Base-by-base conservation (phyloP, 2,329 filamentous ascomycete genomes). In the Monosporascus sp. region DNA sequence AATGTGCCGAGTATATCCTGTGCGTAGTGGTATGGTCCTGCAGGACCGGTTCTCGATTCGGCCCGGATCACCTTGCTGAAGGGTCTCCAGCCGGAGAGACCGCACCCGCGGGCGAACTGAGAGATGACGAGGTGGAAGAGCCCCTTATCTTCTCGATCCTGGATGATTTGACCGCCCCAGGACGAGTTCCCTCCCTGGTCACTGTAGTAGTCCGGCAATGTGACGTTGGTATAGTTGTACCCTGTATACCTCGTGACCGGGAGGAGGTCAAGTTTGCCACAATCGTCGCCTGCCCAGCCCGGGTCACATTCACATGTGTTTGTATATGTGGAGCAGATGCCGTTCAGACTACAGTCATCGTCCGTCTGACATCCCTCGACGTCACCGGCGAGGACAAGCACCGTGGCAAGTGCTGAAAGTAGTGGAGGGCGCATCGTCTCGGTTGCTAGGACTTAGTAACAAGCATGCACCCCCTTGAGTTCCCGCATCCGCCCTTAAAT, bases 131-230 rank as follows among this genome's bases (percentile, higher is more conserved):
- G 69, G 49, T 78, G 75, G 48, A 77, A 76, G 0, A 76, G 62
- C 0, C 51, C 50, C 1, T 56, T 55, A 15, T 77, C 66, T 0
- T 59, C 17, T 0, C 63, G 72, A 48, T 79, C 77, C 39, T 72
- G 73, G 0, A 78, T 50, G 36, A 79, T 75, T 14, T 70, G 69
- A 0, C 72, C 73, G 15, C 76, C 74, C 77, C 76, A 79, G 0
- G 75, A 78, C 0, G 76, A 75, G 47, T 72, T 75, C 3, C 63
- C 61, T 1, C 60, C 63, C 9, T 59, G 57, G 31, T 54, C 48
- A 52, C 56, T 59, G 45, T 66, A 66, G 50, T 59, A 62, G 47
- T 63, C 61, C 1, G 62, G 58, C 5, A 56, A 48, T 5, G 63
- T 64, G 6, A 59, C 57, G 47, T 67, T 62, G 14, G 75, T 78